Evolutionary conservation across 106 monocot species (phyloP).

Genomic region (Allium cepa): DNA sequence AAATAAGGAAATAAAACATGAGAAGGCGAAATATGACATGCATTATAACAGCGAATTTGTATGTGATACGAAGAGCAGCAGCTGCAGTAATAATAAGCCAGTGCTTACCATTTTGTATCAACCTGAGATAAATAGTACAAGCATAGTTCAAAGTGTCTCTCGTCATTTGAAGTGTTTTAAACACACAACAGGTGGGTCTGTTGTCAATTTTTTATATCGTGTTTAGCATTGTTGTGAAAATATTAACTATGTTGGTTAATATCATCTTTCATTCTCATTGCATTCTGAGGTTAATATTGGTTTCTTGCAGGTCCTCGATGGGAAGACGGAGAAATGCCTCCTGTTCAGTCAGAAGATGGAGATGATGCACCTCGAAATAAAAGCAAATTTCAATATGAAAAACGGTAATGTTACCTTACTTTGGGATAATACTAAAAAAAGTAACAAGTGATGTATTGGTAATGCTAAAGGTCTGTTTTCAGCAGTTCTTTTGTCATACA

Average conservation of each 20-base stretch:
- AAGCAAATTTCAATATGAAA: no score
- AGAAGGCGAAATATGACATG: conserved; percentile 3
- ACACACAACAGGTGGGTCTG: conserved; percentile 17
- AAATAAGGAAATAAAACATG: not conserved
- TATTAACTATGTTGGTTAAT: not conserved
- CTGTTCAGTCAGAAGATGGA: conserved; percentile 2
- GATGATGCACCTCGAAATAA: conserved; percentile 8
- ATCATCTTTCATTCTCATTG: not conserved
- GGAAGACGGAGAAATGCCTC: conserved; percentile 33
- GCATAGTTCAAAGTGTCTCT: not conserved
- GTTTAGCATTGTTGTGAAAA: not conserved
- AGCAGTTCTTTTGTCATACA: no score
- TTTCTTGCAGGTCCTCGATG: conserved; percentile 56
- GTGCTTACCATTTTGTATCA: conserved; percentile 5
- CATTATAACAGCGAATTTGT: not conserved
- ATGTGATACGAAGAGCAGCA: not conserved
- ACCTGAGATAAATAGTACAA: not conserved
- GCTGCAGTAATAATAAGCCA: conserved; percentile 6
- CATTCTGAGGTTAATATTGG: not conserved
- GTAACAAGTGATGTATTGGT: no score
- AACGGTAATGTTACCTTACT: no score
- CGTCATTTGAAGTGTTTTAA: conserved; percentile 11
- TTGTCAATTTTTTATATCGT: not conserved
- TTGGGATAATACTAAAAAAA: no score
- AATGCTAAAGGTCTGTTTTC: no score